Base-by-base conservation (phyloP, 1,284 basidiomycete genomes). In the Pyrrhoderma lamaoense region DNA sequence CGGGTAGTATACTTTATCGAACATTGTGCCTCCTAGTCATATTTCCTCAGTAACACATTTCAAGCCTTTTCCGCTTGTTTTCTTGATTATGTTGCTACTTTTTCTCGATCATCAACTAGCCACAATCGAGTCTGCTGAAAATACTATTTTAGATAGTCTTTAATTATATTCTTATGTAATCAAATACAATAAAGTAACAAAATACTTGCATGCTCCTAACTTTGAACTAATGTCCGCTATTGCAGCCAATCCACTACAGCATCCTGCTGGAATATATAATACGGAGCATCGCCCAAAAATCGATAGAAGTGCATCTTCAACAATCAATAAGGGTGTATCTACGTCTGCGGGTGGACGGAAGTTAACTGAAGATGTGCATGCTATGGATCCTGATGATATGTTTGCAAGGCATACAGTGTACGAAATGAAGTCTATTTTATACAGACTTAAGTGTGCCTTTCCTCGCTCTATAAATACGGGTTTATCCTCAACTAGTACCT, bases 371-470 rank as follows among this genome's bases (percentile, higher is more conserved):
- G 45, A 42, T 23, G 8, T 51, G 2, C 49, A 43, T 13, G 8
- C 35, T 14, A 14, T 39, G 45, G 80, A 88, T 60, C 84, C 91
- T 0, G 90, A 94, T 64, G 87, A 91, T 53, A 68, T 93, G 50
- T 93, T 94, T 65, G 69, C 77, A 44, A 79, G 78, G 58, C 71
- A 84, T 60, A 81, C 86, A 1, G 78, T 93, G 19, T 62, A 76
- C 0, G 89, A 94, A 64, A 83, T 93, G 35, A 87, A 77, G 65
- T 68, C 70, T 40, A 76, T 85, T 36, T 86, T 93, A 62, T 72
- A 77, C 23, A 81, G 80, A 52, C 70, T 94, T 55, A 77, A 81
- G 89, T 90, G 8, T 37, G 7, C 34, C 3, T 49, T 19, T 22
- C 25, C 25, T 51, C 51, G 22, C 42, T 45, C 18, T 50, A 45